Base-by-base conservation (phyloP, 768 basidiomycete species). In the Pulveroboletus sp. region DNA sequence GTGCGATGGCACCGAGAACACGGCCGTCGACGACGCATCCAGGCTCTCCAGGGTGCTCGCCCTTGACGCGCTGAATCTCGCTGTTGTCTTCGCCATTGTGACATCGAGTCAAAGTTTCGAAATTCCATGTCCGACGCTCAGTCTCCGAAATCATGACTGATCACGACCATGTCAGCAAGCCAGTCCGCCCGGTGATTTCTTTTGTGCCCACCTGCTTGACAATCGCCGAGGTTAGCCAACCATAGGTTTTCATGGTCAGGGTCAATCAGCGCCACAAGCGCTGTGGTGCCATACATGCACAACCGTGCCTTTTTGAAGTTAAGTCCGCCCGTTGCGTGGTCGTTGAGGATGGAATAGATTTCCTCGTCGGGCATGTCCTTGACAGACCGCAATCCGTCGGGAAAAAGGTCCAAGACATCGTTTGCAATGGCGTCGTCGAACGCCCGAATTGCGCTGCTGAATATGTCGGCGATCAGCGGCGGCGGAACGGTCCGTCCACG, bases 161-260 rank as follows among this genome's bases (percentile, higher is more conserved):
- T 23, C 36, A 24, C 64, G 59, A 50, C 62, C 58, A 57, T 41
- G 16, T 44, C 44, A 51, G 50, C 45, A 36, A 50, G 38, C 30
- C 3, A 42, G 13, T 17, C 19, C 40, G 27, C 1, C 6, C n/a
- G 19, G 17, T 3, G 11, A 30, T 42, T 47, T 6, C 2, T 2
- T 14, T 20, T 14, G 37, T 22, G 70, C 83, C 54, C 55, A 86
- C 86, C 74, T 52, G 85, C 85, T 73, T 86, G 83, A 63, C 85
- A 89, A 61, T 90, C 88, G 13, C 88, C 88, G 23, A 90, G 73
- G 60, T 89, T 89, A 6, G 86, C 87, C 40, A 89, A 69, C 88
- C 88, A 90, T 19, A 89, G 70, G 54, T 87, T 79, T 59, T 77
- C 72, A 54, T 79, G 77, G 17, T 79, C 72, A 30, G 86, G 85